Evolutionary conservation across 495 filamentous ascomycete genomes (phyloP).

Genomic region (Penicillium riverlandense): DNA sequence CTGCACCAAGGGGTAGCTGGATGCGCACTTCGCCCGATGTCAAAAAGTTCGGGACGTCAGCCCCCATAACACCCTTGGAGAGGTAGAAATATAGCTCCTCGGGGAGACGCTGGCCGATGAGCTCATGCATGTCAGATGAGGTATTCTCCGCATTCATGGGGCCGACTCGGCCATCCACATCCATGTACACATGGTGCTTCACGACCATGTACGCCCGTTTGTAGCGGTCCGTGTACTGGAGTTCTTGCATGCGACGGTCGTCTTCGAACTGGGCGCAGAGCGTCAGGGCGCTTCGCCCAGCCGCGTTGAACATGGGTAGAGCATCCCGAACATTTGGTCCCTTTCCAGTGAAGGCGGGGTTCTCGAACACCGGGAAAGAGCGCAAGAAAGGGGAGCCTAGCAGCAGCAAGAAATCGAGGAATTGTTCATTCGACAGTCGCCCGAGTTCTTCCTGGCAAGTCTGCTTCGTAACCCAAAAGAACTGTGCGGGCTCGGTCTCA

Average conservation of each 20-base stretch:
- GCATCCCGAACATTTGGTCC: slow-evolving; percentile 55
- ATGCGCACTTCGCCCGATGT: slow-evolving; percentile 69
- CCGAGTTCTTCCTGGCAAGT: slow-evolving; percentile 61
- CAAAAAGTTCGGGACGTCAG: slow-evolving; percentile 74
- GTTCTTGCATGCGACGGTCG: slow-evolving; percentile 58
- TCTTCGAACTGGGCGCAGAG: slow-evolving; percentile 66
- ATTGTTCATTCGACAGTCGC: slow-evolving; percentile 61
- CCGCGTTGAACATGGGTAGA: slow-evolving; percentile 61
- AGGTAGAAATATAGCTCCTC: slow-evolving; percentile 91
- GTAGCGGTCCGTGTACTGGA: slow-evolving; percentile 76
- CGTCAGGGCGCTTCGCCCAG: slow-evolving; percentile 52
- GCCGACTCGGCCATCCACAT: slow-evolving; percentile 64
- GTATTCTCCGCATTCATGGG: slow-evolving; percentile 61
- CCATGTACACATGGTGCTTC: slow-evolving; percentile 79
- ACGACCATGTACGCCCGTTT: slow-evolving; percentile 75
- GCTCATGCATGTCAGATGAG: slow-evolving; percentile 77
- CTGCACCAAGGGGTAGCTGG: slow-evolving; percentile 71
- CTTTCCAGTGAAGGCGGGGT: slow-evolving; percentile 38
- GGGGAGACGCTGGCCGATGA: slow-evolving; percentile 82
- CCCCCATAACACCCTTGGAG: slow-evolving; percentile 69
- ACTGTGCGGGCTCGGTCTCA: slow-evolving; percentile 57
- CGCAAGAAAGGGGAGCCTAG: slow-evolving; percentile 74
- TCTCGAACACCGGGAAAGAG: slow-evolving; percentile 67
- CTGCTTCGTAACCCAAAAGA: slow-evolving; percentile 66
- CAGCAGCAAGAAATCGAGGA: slow-evolving; percentile 77